These are phyloP conservation scores for Chlamydomonas schloesseri DNA, from an alignment of 139 green algal species.

Conservation along the genomic window DNA sequence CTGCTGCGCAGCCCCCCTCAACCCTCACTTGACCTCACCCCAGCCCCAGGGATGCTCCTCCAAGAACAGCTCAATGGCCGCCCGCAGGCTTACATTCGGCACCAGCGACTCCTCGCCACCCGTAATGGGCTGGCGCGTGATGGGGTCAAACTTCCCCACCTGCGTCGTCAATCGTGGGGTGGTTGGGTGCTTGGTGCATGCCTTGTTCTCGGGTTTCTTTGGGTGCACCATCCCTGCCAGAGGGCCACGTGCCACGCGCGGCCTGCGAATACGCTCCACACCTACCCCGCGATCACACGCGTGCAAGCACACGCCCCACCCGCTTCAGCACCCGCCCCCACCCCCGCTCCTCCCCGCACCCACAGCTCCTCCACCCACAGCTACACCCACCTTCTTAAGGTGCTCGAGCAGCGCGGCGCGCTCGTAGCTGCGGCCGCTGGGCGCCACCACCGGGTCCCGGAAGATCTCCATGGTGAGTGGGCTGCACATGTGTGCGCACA, in stretches of 20 bases:
- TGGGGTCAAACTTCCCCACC: conserved; percentile 79
- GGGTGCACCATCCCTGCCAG: too few relatives aligned
- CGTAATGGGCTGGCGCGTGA: conserved; percentile 63
- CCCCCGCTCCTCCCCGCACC: too few relatives aligned
- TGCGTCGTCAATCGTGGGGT: conserved; percentile 23
- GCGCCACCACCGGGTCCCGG: conserved; percentile 69
- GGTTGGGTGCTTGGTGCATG: too few relatives aligned
- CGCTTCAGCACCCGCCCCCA: too few relatives aligned
- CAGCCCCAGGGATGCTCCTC: conserved; percentile 86
- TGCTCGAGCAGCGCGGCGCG: conserved; percentile 76
- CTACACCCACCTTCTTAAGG: conserved; percentile 69
- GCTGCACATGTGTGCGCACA: background rate
- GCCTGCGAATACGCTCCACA: too few relatives aligned
- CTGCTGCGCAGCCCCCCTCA: too few relatives aligned
- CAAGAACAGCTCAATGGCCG: conserved; percentile 81
- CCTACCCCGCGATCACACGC: too few relatives aligned
- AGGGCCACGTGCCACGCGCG: too few relatives aligned
- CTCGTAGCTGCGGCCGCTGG: conserved; percentile 80
- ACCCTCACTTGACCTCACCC: conserved; percentile 62
- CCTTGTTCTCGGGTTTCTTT: too few relatives aligned
- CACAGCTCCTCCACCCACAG: too few relatives aligned
- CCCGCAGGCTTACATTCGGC: conserved; percentile 72
- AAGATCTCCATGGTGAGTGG: conserved; percentile 70
- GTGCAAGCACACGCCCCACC: too few relatives aligned
- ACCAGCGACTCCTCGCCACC: conserved; percentile 54